These are phyloP conservation scores for Tricholoma bakamatsutake DNA, from an alignment of 768 basidiomycete species.

Conservation along the genomic window DNA sequence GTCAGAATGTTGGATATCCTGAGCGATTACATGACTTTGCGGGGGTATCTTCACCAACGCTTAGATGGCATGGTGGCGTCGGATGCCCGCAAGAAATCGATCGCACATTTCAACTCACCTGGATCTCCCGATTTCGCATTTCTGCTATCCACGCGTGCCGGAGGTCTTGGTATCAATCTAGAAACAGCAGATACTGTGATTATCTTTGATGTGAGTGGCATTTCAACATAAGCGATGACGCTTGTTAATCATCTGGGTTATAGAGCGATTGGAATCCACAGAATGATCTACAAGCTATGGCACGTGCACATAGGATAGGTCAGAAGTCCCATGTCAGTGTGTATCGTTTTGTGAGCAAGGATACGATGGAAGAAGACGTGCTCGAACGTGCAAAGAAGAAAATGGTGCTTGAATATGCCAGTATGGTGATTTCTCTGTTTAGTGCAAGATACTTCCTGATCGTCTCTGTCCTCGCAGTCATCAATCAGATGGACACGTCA, in stretches of 20 bases:
- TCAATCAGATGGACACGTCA: slow-evolving; percentile 99
- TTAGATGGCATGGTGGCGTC: slow-evolving; percentile 94
- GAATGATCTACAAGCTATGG: slow-evolving; percentile 99
- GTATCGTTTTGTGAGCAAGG: slow-evolving; percentile 97
- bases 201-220: slow-evolving; percentile 84
- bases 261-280: slow-evolving; percentile 99
- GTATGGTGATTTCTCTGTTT: slow-evolving; percentile 45
- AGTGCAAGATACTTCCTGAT: slow-evolving; percentile 3
- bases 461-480: slow-evolving; percentile 50
- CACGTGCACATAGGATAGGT: slow-evolving; percentile 96
- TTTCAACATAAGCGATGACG: background rate
- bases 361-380: slow-evolving; percentile 99
- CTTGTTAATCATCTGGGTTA: slow-evolving; percentile 8
- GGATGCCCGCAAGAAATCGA: slow-evolving; percentile 89
- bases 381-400: slow-evolving; percentile 98
- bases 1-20: slow-evolving; percentile 98
- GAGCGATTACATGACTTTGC: slow-evolving; percentile 89
- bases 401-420: slow-evolving; percentile 99
- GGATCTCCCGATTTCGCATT: slow-evolving; percentile 96
- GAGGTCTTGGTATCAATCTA: slow-evolving; percentile 96
- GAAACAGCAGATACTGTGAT: slow-evolving; percentile 99
- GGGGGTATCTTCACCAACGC: slow-evolving; percentile 90
- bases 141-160: slow-evolving; percentile 92
- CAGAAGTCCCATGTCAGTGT: slow-evolving; percentile 99
- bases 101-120: slow-evolving; percentile 93